Evolutionary conservation across 164 flowering plant genomes (phyloP), one percentile per base, ranked within the genome.

Genomic region (Nymphaea thermarum): DNA sequence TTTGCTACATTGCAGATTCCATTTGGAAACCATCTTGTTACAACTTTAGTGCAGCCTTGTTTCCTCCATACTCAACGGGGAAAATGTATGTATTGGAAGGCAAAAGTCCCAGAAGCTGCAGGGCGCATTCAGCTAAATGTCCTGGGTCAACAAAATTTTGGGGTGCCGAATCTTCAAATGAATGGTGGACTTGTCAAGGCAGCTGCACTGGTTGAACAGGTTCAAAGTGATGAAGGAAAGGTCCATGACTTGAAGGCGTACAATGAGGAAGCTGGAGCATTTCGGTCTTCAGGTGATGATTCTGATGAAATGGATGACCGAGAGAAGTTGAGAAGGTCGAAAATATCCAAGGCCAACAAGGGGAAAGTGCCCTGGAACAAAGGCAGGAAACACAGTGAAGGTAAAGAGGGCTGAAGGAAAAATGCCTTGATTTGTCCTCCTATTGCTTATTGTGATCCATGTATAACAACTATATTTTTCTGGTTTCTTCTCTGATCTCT

Each of bases 301-400:
- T 65, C 74, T 2, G 59, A 6, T 6, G 84, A 83, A 65, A 2
- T 79, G 77, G 87, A 80, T 59, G 87, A 82, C 61, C 84, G 80
- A 76, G 98, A 95, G 78, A 81, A 55, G 75, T 71, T 86, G 79
- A 86, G 99, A 67, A 78, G 99, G 64, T 74, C 62, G 81, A 85
- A 87, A 72, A 95, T 95, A 63, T 91, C 99, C 8, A 84, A 87
- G 77, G 98, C 98, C 66, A 93, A 91, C 76, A 93, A 85, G 75
- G 98, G 97, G 43, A 85, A 85, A 44, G 81, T 83, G 2, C 93
- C 99, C 17, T 95, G 99, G 99, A 95, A 95, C 85, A 90, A 86
- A 78, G 98, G 99, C 71, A 85, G 84, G 81, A 95, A 90, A 77
- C 99, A 95, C 72, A 91, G 91, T 79, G 75, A 87, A 73, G 99